Base-by-base conservation (phyloP, 2,329 filamentous ascomycete genomes). In the Microcyclospora pomicola region DNA sequence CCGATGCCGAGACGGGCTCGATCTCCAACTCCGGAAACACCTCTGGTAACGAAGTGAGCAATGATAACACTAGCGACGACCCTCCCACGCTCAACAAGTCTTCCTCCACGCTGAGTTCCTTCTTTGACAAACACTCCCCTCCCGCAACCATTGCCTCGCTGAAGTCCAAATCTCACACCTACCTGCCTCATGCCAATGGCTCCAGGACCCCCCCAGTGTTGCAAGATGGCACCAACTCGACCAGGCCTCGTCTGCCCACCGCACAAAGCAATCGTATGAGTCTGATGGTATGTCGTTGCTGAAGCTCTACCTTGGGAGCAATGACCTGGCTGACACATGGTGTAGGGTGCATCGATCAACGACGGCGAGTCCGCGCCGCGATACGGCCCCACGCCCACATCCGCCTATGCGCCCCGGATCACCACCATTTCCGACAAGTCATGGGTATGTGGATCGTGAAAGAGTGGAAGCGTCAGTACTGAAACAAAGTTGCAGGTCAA, bases 391-490 rank as follows among this genome's bases (percentile, higher is more conserved):
- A 24, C 19, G 19, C 19, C 19, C 15, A 72, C 77, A 13, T 94
- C 86, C 38, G 76, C 80, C 32, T 88, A 83, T 61, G 82, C 85
- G 24, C 87, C 88, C 15, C 75, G 76, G 49, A 74, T 95, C 30
- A 65, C 79, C 32, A 94, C 87, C 27, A 68, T 94, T 30, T 68
- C 75, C 9, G 84, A 94, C 47, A 82, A 81, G 49, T 78, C 83
- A 41, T 93, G 85, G 82, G 86, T 92, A 72, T 36, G 46, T 37
- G 14, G 41, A n/a, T 35, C 24, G 42, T 12, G 33, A 28, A 31
- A 11, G n/a, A 27, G 15, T 15, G 3, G 14, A 30, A 15, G 13
- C 29, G n/a, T 9, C 5, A 9, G 34, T 30, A 16, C 37, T 52
- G 30, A 54, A 36, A 11, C 24, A 13, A 10, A 15, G 19, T 38